Evolutionary conservation across 768 basidiomycete species (phyloP).

Genomic region (Zangia roseola): DNA sequence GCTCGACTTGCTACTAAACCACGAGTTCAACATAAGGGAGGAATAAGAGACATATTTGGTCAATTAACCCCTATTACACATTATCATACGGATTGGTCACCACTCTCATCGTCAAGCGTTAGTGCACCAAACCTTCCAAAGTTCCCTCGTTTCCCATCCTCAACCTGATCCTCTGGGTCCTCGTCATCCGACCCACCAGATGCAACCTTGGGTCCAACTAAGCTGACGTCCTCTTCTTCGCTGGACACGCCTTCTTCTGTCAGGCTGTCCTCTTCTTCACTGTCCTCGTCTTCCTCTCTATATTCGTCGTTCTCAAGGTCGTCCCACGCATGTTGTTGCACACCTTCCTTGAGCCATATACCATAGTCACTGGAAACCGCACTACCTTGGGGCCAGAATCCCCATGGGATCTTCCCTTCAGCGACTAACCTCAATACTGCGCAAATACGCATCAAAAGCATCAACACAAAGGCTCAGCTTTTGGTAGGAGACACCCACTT

Average conservation of each 20-base stretch:
- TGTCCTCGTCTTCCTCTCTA: slow-evolving; percentile 31
- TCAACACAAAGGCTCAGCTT: background rate
- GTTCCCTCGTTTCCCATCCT: slow-evolving; percentile 10
- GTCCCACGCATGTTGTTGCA: slow-evolving; percentile 22
- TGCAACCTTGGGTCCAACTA: background rate
- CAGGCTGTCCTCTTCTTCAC: slow-evolving; percentile 25
- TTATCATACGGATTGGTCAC: too few species aligned
- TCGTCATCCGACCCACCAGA: slow-evolving; percentile 21
- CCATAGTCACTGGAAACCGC: slow-evolving; percentile 39
- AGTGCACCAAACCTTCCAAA: slow-evolving; percentile 34
- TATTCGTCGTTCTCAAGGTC: slow-evolving; percentile 29
- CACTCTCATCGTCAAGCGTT: slow-evolving; percentile 20
- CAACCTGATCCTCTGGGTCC: slow-evolving; percentile 17
- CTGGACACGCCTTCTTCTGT: slow-evolving; percentile 7
- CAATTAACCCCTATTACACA: slow-evolving; percentile 10
- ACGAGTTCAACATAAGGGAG: slow-evolving; percentile 25
- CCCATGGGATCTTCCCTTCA: slow-evolving; percentile 81
- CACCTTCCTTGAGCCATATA: slow-evolving; percentile 53
- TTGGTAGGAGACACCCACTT: slow-evolving; percentile 52
- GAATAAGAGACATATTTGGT: slow-evolving; percentile 3
- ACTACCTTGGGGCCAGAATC: slow-evolving; percentile 72
- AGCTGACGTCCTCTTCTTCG: slow-evolving; percentile 7
- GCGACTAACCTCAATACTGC: slow-evolving; percentile 80
- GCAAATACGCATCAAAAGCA: background rate
- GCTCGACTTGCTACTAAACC: slow-evolving; percentile 32